phyloP scores from a whole-genome alignment of 2,329 filamentous ascomycete genomes.

The Arthroderma uncinatum region DNA sequence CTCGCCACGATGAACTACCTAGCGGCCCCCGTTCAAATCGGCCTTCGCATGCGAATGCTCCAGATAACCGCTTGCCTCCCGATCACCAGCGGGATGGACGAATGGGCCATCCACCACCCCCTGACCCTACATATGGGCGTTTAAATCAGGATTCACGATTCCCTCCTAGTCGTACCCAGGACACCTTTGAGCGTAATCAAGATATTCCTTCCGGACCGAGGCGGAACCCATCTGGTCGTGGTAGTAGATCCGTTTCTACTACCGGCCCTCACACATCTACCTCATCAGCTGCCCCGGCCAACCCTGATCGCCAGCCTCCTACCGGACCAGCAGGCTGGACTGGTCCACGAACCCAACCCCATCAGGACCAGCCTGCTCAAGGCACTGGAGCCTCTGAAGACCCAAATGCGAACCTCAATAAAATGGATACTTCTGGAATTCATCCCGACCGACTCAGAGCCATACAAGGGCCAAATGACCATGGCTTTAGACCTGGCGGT shows the following conservation, averaged over 20 bases:
- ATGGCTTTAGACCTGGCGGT: neutral
- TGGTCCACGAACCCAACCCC: constrained; percentile 26
- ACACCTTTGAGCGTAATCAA: constrained; percentile 29
- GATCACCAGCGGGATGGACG: constrained; percentile 26
- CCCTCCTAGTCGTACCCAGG: constrained; percentile 29
- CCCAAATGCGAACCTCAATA: constrained; percentile 25
- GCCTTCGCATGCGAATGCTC: constrained; percentile 23
- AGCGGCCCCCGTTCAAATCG: constrained; percentile 40
- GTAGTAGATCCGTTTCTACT: constrained; percentile 29
- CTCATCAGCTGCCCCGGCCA: constrained; percentile 15
- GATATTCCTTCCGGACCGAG: constrained; percentile 47
- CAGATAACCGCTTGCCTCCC: constrained; percentile 17
- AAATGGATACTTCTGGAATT: constrained; percentile 36
- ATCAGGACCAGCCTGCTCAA: constrained; percentile 20
- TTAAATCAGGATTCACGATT: constrained; percentile 32
- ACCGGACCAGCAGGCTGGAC: constrained; percentile 34
- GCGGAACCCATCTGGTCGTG: constrained; percentile 20
- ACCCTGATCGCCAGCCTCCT: constrained; percentile 33
- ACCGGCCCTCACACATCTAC: constrained; percentile 19
- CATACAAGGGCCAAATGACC: constrained; percentile 24
- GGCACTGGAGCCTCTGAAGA: constrained; percentile 6
- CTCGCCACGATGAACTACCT: constrained; percentile 39
- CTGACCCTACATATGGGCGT: constrained; percentile 39
- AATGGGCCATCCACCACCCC: constrained; percentile 26
- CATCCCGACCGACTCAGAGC: constrained; percentile 45